A percentile compares a stretch with the other conserved stretches of the same genome.
Evolutionary conservation across 106 monocot genomes (phyloP).

Genomic region (Dendrobium officinale): DNA sequence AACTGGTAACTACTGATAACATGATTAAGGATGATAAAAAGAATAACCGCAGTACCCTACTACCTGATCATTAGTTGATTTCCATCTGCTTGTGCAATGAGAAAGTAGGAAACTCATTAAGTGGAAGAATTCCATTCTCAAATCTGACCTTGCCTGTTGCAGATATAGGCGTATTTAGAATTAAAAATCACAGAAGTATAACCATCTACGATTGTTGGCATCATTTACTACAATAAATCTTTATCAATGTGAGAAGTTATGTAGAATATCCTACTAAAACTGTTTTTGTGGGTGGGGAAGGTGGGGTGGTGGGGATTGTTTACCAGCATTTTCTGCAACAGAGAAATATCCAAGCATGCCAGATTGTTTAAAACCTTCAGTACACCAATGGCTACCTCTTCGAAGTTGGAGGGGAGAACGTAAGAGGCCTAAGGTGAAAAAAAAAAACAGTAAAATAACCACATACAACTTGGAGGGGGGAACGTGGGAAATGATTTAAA

Average conservation of each 20-base stretch:
- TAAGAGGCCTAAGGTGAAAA: constrained; percentile 47
- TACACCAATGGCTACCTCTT: constrained; percentile 93
- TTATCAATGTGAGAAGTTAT: neutral
- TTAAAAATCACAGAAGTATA: neutral
- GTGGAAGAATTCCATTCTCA: constrained; percentile 97
- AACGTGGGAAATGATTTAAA: neutral
- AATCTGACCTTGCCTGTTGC: constrained; percentile 76
- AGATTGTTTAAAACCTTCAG: constrained; percentile 90
- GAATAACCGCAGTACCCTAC: neutral
- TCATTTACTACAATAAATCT: neutral
- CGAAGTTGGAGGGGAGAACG: constrained; percentile 89
- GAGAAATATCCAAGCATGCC: constrained; percentile 63
- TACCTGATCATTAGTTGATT: constrained; percentile 85
- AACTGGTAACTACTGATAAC: neutral
- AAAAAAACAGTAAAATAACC: neutral
- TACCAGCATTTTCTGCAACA: constrained; percentile 90
- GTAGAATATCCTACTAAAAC: neutral
- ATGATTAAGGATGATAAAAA: neutral
- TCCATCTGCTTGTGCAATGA: constrained; percentile 90
- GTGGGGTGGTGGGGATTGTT: constrained; percentile 4
- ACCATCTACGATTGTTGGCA: neutral
- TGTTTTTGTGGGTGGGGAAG: neutral
- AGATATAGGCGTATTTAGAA: neutral
- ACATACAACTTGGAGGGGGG: neutral
- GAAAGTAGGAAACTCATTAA: constrained; percentile 95